Conservation (phyloP, 345 rosid genomes). For the Iberis pinnata region DNA sequence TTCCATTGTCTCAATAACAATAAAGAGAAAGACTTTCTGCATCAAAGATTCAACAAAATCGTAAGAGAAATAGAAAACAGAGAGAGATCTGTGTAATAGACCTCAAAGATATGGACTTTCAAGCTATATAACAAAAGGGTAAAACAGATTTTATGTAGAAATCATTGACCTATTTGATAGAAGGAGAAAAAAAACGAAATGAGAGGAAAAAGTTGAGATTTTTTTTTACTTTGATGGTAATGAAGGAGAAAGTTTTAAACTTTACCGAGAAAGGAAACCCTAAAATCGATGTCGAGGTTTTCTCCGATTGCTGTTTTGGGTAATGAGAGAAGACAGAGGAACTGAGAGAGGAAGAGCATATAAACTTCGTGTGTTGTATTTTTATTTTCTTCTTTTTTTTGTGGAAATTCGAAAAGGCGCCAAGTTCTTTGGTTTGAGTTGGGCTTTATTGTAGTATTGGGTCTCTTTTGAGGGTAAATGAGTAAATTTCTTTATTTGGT, state of each 20-base stretch:
- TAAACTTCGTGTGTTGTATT: not conserved
- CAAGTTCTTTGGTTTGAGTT: not conserved
- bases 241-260: conserved; percentile 4
- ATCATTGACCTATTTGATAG: no score
- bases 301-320: conserved; percentile 8
- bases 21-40: not conserved
- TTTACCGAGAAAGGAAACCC: conserved; percentile 24
- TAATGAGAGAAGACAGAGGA: conserved; percentile 12
- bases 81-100: no score
- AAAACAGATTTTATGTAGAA: no score
- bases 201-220: conserved; percentile 5
- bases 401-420: conserved; percentile 28
- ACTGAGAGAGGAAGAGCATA: conserved; percentile 5
- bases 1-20: not conserved
- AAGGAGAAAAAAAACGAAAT: not conserved
- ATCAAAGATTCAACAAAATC: not conserved
- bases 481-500: not conserved
- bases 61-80: no score
- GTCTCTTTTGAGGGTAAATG: not conserved
- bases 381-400: not conserved
- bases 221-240: not conserved
- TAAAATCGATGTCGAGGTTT: not conserved
- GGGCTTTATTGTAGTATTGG: not conserved
- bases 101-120: not conserved
- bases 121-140: not conserved